A percentile compares a stretch with the other conserved stretches of the same genome.
Conservation (phyloP, 768 basidiomycete genomes). For the Phlebiopsis flavidoalba region DNA sequence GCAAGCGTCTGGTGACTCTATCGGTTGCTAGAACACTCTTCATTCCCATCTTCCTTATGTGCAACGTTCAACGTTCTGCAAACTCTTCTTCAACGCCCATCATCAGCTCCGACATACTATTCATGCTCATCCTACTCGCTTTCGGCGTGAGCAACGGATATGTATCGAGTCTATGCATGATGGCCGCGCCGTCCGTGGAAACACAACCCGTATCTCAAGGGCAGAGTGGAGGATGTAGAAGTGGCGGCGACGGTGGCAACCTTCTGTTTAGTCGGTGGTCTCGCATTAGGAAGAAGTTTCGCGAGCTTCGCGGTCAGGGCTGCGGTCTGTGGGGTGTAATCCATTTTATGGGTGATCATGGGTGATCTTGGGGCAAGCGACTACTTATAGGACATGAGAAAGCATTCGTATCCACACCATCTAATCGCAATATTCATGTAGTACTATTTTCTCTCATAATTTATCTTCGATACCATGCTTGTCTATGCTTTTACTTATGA, state of each 20-base stretch:
- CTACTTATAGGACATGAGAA: not conserved
- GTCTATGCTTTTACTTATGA: too few species aligned
- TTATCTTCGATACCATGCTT: too few species aligned
- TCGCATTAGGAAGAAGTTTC: slow-evolving; percentile 75
- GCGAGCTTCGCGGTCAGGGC: slow-evolving; percentile 76
- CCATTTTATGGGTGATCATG: slow-evolving; percentile 46
- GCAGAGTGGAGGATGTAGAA: slow-evolving; percentile 74
- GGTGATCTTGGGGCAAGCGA: not conserved
- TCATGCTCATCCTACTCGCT: slow-evolving; percentile 63
- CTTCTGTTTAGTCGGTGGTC: slow-evolving; percentile 74
- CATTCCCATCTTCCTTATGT: slow-evolving; percentile 83
- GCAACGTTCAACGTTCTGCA: slow-evolving; percentile 64
- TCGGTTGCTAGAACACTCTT: slow-evolving; percentile 74
- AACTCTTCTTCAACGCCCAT: slow-evolving; percentile 33
- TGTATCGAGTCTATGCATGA: slow-evolving; percentile 72
- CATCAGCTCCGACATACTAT: slow-evolving; percentile 74
- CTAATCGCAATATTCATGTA: too few species aligned
- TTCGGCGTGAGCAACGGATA: slow-evolving; percentile 86
- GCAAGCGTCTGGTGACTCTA: slow-evolving; percentile 52
- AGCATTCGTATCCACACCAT: too few species aligned
- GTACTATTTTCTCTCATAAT: too few species aligned
- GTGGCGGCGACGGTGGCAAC: slow-evolving; percentile 77
- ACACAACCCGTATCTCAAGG: slow-evolving; percentile 70
- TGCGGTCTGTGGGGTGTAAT: slow-evolving; percentile 64
- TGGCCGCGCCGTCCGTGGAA: slow-evolving; percentile 76